phyloP scores from a whole-genome alignment of 495 filamentous ascomycete species.

The Trichoderma virens region DNA sequence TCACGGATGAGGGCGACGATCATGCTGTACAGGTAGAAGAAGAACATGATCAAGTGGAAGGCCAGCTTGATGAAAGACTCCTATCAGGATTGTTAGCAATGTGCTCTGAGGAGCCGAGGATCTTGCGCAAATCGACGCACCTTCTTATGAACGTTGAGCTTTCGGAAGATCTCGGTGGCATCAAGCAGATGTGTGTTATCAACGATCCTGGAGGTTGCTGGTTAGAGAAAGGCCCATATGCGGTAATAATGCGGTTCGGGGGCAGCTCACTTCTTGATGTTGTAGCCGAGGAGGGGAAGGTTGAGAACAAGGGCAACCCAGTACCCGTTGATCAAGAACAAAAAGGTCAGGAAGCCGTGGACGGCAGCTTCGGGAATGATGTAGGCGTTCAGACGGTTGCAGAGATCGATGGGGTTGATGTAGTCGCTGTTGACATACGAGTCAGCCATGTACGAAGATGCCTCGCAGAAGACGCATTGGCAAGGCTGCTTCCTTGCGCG shows the following conservation, averaged over 20 bases:
- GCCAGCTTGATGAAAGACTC: conserved; percentile 99
- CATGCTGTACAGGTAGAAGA: conserved; percentile 99
- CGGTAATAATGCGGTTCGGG: background rate
- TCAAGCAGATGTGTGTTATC: conserved; percentile 96
- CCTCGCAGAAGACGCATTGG: background rate
- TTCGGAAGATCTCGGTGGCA: conserved; percentile 98
- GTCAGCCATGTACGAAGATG: background rate
- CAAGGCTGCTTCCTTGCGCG: background rate
- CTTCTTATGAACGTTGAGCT: conserved; percentile 99
- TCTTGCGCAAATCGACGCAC: conserved; percentile 33
- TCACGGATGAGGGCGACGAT: conserved; percentile 97
- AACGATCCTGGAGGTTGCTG: conserved; percentile 60
- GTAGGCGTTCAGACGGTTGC: conserved; percentile 99
- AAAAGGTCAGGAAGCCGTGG: conserved; percentile 84
- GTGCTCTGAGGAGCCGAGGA: background rate
- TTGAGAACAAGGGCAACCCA: conserved; percentile 93
- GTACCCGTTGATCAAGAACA: conserved; percentile 98
- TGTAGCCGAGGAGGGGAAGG: conserved; percentile 84
- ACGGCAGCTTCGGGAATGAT: conserved; percentile 98
- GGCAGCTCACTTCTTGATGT: conserved; percentile 82
- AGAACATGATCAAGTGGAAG: conserved; percentile 99
- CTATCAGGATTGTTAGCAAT: conserved; percentile 32
- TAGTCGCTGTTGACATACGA: conserved; percentile 64
- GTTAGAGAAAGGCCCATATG: background rate
- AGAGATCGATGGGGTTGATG: conserved; percentile 99